Percentiles rank a stretch among this genome's conserved stretches.
phyloP scores from a whole-genome alignment of 345 rosid genomes.

The Eucalyptus globulus region DNA sequence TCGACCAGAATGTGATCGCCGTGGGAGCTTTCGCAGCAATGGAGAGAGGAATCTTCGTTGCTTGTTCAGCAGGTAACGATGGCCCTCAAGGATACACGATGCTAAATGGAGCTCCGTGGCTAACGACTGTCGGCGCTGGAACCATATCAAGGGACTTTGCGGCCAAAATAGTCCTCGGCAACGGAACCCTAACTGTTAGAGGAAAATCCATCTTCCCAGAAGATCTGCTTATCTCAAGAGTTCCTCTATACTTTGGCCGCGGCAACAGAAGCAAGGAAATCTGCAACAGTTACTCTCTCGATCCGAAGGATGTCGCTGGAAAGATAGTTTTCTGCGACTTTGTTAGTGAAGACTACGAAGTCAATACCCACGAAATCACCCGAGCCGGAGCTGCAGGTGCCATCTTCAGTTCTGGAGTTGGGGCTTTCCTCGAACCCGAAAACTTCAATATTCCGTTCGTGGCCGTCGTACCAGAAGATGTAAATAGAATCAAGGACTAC shows the following conservation, averaged over 20 bases:
- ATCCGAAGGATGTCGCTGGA: slow-evolving; percentile 19
- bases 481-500: slow-evolving; percentile 8
- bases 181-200: not conserved
- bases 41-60: slow-evolving; percentile 34
- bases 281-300: slow-evolving; percentile 6
- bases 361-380: not conserved
- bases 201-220: slow-evolving; percentile 28
- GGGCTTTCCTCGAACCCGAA: not conserved
- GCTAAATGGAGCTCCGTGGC: slow-evolving; percentile 30
- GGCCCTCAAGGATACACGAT: slow-evolving; percentile 29
- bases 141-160: slow-evolving; percentile 18
- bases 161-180: slow-evolving; percentile 14
- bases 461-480: slow-evolving; percentile 1
- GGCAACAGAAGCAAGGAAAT: slow-evolving; percentile 30
- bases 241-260: slow-evolving; percentile 18
- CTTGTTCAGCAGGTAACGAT: slow-evolving; percentile 29
- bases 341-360: no score
- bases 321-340: slow-evolving; percentile 28
- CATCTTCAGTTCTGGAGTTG: slow-evolving; percentile 6
- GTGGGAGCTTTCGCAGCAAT: slow-evolving; percentile 27
- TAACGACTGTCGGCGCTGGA: slow-evolving; percentile 36
- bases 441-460: slow-evolving; percentile 15
- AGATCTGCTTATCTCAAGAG: slow-evolving; percentile 5
- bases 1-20: no score
- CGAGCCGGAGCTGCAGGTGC: slow-evolving; percentile 22